Conservation (phyloP, 164 flowering plant genomes). For the Piper betle region DNA sequence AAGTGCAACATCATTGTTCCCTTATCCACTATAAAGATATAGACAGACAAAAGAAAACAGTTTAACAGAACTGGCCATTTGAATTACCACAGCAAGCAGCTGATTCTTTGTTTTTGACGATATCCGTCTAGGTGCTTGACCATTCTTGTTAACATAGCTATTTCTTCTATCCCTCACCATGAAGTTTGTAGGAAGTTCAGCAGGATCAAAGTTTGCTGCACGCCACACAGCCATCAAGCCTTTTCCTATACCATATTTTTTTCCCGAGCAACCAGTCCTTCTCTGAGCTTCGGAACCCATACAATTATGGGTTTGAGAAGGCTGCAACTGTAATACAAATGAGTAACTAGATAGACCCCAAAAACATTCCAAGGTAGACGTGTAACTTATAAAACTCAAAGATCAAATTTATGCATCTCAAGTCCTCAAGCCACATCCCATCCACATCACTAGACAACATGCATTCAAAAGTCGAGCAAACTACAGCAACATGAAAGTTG, state of each 20-base stretch:
- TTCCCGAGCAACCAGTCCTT: slow-evolving; percentile 19
- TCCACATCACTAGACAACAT: neutral
- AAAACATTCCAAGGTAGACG: neutral
- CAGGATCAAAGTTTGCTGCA: slow-evolving; percentile 32
- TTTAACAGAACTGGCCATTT: neutral
- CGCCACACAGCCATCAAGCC: slow-evolving; percentile 74
- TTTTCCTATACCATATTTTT: slow-evolving; percentile 68
- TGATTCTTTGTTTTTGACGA: slow-evolving; percentile 15
- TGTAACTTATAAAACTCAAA: neutral
- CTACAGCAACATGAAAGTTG: neutral
- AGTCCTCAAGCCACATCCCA: neutral
- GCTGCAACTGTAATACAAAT: slow-evolving; percentile 10
- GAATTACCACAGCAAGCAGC: slow-evolving; percentile 24
- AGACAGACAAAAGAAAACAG: neutral
- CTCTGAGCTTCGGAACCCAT: slow-evolving; percentile 8
- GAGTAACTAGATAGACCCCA: neutral
- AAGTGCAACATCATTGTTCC: no score
- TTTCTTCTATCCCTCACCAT: slow-evolving; percentile 8
- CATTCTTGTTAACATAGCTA: slow-evolving; percentile 5
- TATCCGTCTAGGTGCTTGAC: slow-evolving; percentile 9
- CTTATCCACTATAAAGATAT: neutral
- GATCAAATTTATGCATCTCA: neutral
- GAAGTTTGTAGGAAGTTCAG: slow-evolving; percentile 29
- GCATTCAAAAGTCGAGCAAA: neutral
- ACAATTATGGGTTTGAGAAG: slow-evolving; percentile 12